Percentiles rank a stretch among this genome's conserved stretches.
phyloP scores from a whole-genome alignment of 2,329 filamentous ascomycete species.

The Byssothecium circinans region DNA sequence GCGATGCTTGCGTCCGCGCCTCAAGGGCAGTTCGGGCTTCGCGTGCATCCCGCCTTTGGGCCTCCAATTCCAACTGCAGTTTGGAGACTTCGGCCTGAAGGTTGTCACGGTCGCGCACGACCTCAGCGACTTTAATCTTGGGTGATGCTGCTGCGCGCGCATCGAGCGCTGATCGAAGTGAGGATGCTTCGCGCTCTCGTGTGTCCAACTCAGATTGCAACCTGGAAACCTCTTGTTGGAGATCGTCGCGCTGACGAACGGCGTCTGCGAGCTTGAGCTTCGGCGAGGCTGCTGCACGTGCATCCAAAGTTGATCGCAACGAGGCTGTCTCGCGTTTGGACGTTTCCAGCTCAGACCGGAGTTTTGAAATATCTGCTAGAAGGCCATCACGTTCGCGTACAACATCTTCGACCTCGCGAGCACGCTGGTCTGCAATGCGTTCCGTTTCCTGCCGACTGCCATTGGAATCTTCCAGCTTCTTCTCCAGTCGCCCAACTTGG shows the following conservation, averaged over 20 bases:
- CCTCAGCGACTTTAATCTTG: background rate
- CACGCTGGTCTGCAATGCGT: background rate
- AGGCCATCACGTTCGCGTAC: conserved; percentile 38
- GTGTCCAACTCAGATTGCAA: background rate
- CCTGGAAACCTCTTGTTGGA: background rate
- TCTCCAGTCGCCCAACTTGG: conserved; percentile 26
- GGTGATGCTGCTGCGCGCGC: background rate
- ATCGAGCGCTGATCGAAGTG: background rate
- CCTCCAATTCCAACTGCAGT: background rate
- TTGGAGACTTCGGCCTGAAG: background rate
- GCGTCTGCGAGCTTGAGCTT: background rate
- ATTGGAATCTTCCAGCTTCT: conserved; percentile 10
- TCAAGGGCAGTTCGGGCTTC: background rate
- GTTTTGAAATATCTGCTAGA: conserved; percentile 30
- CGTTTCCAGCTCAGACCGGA: conserved; percentile 30
- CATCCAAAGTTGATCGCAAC: background rate
- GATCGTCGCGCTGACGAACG: background rate
- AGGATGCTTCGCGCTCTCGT: background rate
- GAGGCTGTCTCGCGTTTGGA: background rate
- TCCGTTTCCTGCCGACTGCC: background rate
- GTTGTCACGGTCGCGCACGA: background rate
- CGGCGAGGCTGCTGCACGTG: background rate
- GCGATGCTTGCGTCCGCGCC: background rate
- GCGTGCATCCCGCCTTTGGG: background rate
- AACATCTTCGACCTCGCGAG: conserved; percentile 35